These are phyloP conservation scores for Cyberlindnera subsufficiens DNA, from an alignment of 805 yeast genomes.

Conservation along the genomic window DNA sequence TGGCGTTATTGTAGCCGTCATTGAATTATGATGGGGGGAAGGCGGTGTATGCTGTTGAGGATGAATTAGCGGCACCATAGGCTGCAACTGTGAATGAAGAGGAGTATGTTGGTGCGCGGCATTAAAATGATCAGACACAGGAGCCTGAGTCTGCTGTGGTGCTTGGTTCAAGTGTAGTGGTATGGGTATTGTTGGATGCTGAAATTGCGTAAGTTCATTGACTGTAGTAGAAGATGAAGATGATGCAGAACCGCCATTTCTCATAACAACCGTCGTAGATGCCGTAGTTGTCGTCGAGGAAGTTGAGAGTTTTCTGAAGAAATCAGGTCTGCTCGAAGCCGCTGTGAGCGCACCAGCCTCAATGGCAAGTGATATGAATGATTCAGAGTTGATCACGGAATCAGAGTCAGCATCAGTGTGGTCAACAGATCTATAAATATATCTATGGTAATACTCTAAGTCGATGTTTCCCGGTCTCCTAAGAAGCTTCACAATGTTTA, in stretches of 20 bases:
- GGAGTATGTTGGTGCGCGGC: too few relatives aligned
- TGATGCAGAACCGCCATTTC: not conserved
- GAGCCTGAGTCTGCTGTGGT: too few relatives aligned
- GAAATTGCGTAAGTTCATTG: too few relatives aligned
- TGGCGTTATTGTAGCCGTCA: too few relatives aligned
- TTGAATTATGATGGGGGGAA: too few relatives aligned
- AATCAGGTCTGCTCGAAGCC: conserved; percentile 8
- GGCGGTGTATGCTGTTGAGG: too few relatives aligned
- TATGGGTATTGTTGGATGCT: too few relatives aligned
- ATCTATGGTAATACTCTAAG: conserved; percentile 22
- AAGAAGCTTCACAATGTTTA: conserved; percentile 17
- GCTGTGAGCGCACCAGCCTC: conserved; percentile 17
- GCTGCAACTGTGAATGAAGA: too few relatives aligned
- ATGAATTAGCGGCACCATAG: too few relatives aligned
- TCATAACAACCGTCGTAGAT: not conserved
- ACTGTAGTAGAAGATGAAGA: not conserved
- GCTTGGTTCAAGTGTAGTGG: too few relatives aligned
- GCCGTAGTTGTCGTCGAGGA: conserved; percentile 5
- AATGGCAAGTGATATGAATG: conserved; percentile 21
- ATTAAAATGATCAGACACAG: too few relatives aligned
- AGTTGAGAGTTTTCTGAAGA: conserved; percentile 8
- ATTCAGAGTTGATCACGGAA: conserved; percentile 14
- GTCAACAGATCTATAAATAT: conserved; percentile 9
- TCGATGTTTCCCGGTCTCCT: conserved; percentile 23
- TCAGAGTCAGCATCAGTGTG: conserved; percentile 12